Conservation (phyloP, 768 basidiomycete genomes). For the Suillus tomentosus region DNA sequence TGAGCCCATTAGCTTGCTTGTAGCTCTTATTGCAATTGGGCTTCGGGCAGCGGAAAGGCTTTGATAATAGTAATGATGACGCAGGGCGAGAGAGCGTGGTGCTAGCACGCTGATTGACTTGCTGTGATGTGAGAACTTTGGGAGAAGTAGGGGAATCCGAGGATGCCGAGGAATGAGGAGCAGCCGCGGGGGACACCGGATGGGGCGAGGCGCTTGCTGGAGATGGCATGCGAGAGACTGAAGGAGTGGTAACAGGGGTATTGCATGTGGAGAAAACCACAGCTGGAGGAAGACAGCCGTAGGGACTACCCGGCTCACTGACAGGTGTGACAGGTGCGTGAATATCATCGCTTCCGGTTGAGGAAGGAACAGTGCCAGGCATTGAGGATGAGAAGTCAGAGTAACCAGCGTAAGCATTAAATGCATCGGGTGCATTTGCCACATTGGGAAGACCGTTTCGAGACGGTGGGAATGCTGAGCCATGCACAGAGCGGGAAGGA, state of each 20-base stretch:
- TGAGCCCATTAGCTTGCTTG: slow-evolving; percentile 94
- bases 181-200: slow-evolving; percentile 17
- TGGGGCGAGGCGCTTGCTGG: slow-evolving; percentile 28
- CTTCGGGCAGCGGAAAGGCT: slow-evolving; percentile 93
- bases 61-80: slow-evolving; percentile 68
- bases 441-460: slow-evolving; percentile 29
- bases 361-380: slow-evolving; percentile 52
- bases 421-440: slow-evolving; percentile 50
- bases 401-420: slow-evolving; percentile 71
- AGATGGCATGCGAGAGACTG: slow-evolving; percentile 45
- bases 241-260: slow-evolving; percentile 51
- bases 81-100: slow-evolving; percentile 52
- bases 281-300: slow-evolving; percentile 64
- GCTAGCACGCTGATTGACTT: slow-evolving; percentile 36
- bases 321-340: slow-evolving; percentile 30
- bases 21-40: slow-evolving; percentile 95
- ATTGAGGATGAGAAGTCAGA: slow-evolving; percentile 63
- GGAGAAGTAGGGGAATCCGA: slow-evolving; percentile 28
- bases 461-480: slow-evolving; percentile 34
- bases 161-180: slow-evolving; percentile 25
- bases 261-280: slow-evolving; percentile 56
- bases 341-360: slow-evolving; percentile 30
- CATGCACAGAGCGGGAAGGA: slow-evolving; percentile 42
- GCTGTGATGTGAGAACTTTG: slow-evolving; percentile 29
- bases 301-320: slow-evolving; percentile 35